Conservation (phyloP, 495 filamentous ascomycete genomes). For the Articulospora tetracladia region DNA sequence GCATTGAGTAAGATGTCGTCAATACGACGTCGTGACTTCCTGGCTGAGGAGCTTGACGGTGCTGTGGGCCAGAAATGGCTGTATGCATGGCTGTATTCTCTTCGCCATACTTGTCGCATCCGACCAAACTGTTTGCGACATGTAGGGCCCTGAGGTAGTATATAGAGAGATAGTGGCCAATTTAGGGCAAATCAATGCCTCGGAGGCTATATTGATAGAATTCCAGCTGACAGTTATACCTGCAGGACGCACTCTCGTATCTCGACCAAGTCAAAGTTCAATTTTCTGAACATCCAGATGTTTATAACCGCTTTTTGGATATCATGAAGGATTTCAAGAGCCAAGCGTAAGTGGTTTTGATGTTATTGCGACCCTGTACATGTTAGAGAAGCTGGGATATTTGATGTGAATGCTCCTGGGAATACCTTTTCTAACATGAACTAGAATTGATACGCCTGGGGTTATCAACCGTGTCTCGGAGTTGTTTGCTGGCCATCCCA, state of each 20-base stretch:
- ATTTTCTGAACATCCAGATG: conserved; percentile 94
- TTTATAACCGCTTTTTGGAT: conserved; percentile 96
- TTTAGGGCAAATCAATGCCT: too few relatives aligned
- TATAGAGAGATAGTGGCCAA: too few relatives aligned
- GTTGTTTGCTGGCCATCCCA: conserved; percentile 95
- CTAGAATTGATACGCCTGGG: conserved; percentile 92
- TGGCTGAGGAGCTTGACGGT: too few relatives aligned
- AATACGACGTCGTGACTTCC: too few relatives aligned
- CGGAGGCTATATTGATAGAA: too few relatives aligned
- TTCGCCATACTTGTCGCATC: too few relatives aligned
- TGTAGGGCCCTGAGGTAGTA: too few relatives aligned
- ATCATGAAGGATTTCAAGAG: conserved; percentile 99
- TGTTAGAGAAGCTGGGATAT: background rate
- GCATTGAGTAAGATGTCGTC: too few relatives aligned
- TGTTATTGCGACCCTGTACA: background rate
- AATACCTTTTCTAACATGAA: background rate
- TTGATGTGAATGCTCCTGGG: background rate
- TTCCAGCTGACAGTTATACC: background rate
- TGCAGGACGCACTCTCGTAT: conserved; percentile 91
- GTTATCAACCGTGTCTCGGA: conserved; percentile 96
- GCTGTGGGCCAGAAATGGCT: too few relatives aligned
- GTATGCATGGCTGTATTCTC: too few relatives aligned
- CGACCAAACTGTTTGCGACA: too few relatives aligned
- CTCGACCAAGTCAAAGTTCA: conserved; percentile 98
- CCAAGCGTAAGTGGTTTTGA: conserved; percentile 59